These are phyloP conservation scores for Claviceps sorghi DNA, from an alignment of 2,329 filamentous ascomycete genomes.

Conservation along the genomic window DNA sequence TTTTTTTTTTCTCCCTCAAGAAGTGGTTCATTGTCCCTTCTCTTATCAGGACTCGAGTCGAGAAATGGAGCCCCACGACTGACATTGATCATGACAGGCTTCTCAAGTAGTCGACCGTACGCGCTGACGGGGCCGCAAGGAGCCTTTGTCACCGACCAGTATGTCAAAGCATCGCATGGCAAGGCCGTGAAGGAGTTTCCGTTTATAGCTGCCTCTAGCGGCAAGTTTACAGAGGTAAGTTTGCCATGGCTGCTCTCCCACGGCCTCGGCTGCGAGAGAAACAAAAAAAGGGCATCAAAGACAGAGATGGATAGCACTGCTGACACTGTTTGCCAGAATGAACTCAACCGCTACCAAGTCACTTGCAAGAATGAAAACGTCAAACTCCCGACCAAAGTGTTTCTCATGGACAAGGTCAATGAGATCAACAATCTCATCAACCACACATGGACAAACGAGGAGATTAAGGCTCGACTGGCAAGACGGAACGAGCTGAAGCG, in stretches of 20 bases:
- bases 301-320: background rate
- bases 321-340: constrained; percentile 35
- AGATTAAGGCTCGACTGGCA: constrained; percentile 65
- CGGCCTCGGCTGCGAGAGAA: background rate
- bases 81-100: constrained; percentile 34
- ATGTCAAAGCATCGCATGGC: constrained; percentile 68
- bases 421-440: constrained; percentile 70
- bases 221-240: constrained; percentile 63
- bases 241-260: no score
- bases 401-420: constrained; percentile 55
- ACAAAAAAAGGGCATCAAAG: background rate
- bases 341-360: constrained; percentile 69
- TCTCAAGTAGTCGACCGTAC: constrained; percentile 68
- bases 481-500: constrained; percentile 54
- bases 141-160: constrained; percentile 70
- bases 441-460: constrained; percentile 67
- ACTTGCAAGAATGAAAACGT: constrained; percentile 59
- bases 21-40: no score
- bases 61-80: background rate
- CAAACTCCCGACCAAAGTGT: constrained; percentile 57
- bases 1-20: background rate
- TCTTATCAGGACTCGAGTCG: no score
- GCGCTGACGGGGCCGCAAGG: constrained; percentile 67
- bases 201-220: constrained; percentile 81
- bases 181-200: constrained; percentile 74